Percentiles rank a stretch among this genome's conserved stretches.
These are phyloP conservation scores for Echinochloa phyllopogon DNA, from an alignment of 176 grass and related monocot species.

Conservation along the genomic window DNA sequence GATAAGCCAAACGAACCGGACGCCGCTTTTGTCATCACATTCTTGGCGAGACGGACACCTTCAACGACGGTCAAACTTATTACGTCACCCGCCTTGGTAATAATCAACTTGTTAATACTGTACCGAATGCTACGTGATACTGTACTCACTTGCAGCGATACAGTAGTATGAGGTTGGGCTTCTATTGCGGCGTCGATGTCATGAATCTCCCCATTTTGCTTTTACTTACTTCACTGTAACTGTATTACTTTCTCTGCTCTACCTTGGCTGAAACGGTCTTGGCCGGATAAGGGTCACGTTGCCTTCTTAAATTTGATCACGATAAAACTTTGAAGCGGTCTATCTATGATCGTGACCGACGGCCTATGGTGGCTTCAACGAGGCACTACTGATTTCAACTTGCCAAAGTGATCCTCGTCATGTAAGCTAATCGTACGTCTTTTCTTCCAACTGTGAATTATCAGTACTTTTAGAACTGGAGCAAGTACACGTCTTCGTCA, in stretches of 20 bases:
- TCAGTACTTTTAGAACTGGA: no score
- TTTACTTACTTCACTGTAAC: not conserved
- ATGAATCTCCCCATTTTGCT: not conserved
- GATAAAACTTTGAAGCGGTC: slow-evolving; percentile 40
- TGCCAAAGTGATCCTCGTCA: not conserved
- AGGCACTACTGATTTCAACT: not conserved
- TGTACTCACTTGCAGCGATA: not conserved
- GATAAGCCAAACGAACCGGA: no score
- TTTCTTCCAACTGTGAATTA: no score
- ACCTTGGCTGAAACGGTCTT: slow-evolving; percentile 19
- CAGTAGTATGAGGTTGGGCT: not conserved
- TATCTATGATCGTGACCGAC: slow-evolving; percentile 32
- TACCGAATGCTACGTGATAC: not conserved
- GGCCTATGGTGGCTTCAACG: not conserved
- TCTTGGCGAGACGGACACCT: no score
- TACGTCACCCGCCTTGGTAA: not conserved
- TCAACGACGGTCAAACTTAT: no score
- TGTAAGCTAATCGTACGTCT: not conserved
- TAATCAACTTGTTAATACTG: not conserved
- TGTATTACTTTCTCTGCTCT: not conserved
- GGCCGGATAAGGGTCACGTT: slow-evolving; percentile 36
- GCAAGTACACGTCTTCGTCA: no score
- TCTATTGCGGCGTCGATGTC: not conserved
- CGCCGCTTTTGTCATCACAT: no score
- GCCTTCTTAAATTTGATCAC: slow-evolving; percentile 30